These are phyloP conservation scores for Lizanozyma gosingica DNA, from an alignment of 1,139 yeast genomes.

Conservation along the genomic window DNA sequence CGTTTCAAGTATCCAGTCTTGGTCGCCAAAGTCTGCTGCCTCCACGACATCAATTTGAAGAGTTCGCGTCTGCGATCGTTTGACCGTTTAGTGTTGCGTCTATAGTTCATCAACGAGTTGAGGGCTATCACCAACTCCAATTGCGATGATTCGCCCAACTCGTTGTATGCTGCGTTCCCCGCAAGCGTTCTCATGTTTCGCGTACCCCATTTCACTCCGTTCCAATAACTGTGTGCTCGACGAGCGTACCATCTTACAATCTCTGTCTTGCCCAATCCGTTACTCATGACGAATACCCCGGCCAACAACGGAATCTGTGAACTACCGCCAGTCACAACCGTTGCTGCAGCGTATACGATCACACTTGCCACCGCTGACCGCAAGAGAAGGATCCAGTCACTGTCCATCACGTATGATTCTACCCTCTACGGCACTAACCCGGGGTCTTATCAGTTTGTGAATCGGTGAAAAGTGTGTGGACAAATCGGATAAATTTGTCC, in stretches of 20 bases:
- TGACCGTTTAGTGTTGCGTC: slow-evolving; percentile 26
- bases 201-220: not conserved
- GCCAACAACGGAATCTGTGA: not conserved
- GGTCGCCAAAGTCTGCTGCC: slow-evolving; percentile 46
- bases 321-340: not conserved
- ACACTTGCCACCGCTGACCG: not conserved
- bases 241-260: not conserved
- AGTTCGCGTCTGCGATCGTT: slow-evolving; percentile 38
- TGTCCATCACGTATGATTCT: not conserved
- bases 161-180: not conserved
- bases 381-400: not conserved
- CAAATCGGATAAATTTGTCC: too few species aligned
- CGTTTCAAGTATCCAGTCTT: slow-evolving; percentile 50
- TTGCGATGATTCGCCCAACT: slow-evolving; percentile 13
- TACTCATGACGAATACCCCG: not conserved
- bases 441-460: not conserved
- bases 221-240: not conserved
- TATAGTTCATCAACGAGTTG: slow-evolving; percentile 40
- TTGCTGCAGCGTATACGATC: not conserved
- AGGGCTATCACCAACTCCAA: slow-evolving; percentile 42
- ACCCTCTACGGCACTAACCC: not conserved
- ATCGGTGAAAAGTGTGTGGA: too few species aligned
- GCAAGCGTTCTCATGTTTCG: not conserved
- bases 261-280: not conserved
- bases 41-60: slow-evolving; percentile 42